Percentiles rank a stretch among this genome's conserved stretches.
Conservation (phyloP, 108 stramenopile species). For the Aureococcus anophagefferens region DNA sequence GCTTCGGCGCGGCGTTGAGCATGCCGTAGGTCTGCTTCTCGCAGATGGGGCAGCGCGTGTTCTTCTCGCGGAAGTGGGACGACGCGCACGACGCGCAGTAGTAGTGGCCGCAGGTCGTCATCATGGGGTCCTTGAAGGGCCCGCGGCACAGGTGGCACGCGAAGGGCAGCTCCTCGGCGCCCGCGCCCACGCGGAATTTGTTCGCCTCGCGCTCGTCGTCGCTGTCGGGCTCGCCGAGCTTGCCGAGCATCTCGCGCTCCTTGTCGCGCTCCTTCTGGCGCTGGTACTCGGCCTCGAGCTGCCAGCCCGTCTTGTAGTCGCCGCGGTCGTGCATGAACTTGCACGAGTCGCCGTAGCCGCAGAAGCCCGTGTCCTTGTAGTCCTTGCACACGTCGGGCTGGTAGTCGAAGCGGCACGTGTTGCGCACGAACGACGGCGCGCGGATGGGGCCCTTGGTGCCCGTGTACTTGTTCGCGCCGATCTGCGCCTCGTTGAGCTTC, state of each 20-base stretch:
- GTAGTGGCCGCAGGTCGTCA: constrained; percentile 84
- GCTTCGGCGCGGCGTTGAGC: constrained; percentile 65
- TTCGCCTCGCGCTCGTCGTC: constrained; percentile 22
- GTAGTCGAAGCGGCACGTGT: constrained; percentile 87
- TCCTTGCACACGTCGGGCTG: constrained; percentile 99
- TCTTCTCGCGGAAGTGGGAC: constrained; percentile 32
- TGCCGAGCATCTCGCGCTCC: constrained; percentile 39
- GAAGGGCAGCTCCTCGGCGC: constrained; percentile 75
- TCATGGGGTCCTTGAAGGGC: constrained; percentile 78
- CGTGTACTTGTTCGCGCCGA: constrained; percentile 10
- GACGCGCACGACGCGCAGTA: constrained; percentile 79
- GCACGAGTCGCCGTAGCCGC: constrained; percentile 95
- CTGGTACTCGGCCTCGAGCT: constrained; percentile 88
- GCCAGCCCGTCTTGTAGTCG: constrained; percentile 83
- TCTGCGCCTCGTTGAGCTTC: neutral
- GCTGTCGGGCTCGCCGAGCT: constrained; percentile 9
- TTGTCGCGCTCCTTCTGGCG: constrained; percentile 65
- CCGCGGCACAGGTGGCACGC: constrained; percentile 84
- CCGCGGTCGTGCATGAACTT: constrained; percentile 95
- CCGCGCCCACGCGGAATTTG: neutral
- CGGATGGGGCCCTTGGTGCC: constrained; percentile 64
- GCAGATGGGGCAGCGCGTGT: constrained; percentile 69
- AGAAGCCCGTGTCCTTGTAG: constrained; percentile 97
- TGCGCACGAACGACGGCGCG: constrained; percentile 70
- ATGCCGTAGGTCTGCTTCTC: constrained; percentile 75